These are phyloP conservation scores for Fraxinus dipetala DNA, from an alignment of 305 asterid species.

Conservation along the genomic window DNA sequence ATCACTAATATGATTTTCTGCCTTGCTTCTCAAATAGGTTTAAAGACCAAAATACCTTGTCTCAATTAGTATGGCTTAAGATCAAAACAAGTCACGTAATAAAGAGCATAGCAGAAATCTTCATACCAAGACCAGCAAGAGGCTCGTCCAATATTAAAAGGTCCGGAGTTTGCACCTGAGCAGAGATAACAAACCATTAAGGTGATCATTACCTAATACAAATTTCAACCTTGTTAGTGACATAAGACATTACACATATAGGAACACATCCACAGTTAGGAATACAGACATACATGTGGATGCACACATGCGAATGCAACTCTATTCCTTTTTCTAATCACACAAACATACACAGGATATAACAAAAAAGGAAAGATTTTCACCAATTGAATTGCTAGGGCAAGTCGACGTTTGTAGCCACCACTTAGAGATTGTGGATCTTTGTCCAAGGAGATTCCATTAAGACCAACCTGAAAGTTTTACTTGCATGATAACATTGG, in stretches of 20 bases:
- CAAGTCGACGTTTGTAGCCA: constrained; percentile 95
- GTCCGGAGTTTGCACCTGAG: constrained; percentile 89
- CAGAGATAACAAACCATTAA: constrained; percentile 24
- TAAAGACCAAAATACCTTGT: background rate
- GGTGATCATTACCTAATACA: constrained; percentile 16
- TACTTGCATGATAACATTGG: constrained; percentile 24
- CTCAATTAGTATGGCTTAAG: background rate
- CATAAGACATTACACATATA: background rate
- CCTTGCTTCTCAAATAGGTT: constrained; percentile 11
- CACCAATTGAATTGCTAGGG: constrained; percentile 90
- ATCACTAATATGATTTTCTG: background rate
- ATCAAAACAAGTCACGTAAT: constrained; percentile 1
- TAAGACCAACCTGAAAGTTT: constrained; percentile 73
- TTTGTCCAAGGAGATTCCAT: constrained; percentile 82
- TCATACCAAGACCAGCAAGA: constrained; percentile 96
- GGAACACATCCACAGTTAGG: constrained; percentile 1
- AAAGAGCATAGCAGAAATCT: constrained; percentile 20
- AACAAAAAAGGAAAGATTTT: constrained; percentile 28
- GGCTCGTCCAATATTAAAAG: constrained; percentile 89
- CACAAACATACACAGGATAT: constrained; percentile 8
- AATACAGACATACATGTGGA: background rate
- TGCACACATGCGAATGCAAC: constrained; percentile 14
- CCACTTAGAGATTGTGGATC: constrained; percentile 93
- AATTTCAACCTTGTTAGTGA: background rate
- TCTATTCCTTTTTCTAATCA: constrained; percentile 10